Base-by-base conservation (phyloP, 129 eudicot species). In the Lactuca sativa region DNA sequence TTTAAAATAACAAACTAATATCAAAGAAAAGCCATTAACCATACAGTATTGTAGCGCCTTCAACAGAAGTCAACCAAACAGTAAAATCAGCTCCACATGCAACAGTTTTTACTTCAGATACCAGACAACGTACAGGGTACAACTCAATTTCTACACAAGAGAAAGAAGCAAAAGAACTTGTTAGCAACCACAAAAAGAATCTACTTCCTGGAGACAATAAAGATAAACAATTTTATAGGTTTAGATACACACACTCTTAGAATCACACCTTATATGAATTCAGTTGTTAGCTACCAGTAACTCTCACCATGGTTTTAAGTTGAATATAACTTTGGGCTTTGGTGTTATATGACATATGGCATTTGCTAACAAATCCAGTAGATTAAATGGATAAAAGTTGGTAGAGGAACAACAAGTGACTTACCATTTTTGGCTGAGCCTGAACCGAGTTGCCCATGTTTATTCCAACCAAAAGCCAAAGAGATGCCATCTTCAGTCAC, bases 41-140 rank as follows among this genome's bases (percentile, higher is more conserved):
- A 75, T 93, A 93, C 98, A 85, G 63, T 79, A 93, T 93, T 30
- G 98, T 81, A 77, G 98, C 84, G 82, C 95, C 95, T 78, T 83
- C 88, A 14, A 71, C 76, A 44, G 97, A 79, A 69, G 97, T 82
- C 64, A 93, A 72, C 97, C 97, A 93, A 65, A 85, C 96, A 4
- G 98, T 89, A 77, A 93, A 93, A 9, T 93, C 97, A 68, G 84
- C 98, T 30, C 98, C 98, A 75, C 98, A 93, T 0, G 84, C 85
- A 38, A 78, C 88, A 40, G 49, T 55, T 56, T 69, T 83, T 21
- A 85, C 97, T 51, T 93, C 95, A 67, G 96, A 69, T 33, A 89
- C 95, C 12, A 37, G 75, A 80, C 95, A 89, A 17, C 92, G 90
- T 33, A 89, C 90, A 1, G 98, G 98, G 34, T 86, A 83, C 54